These are phyloP conservation scores for Bocquillonia castaneifolia DNA, from an alignment of 441 rosid genomes.

Conservation along the genomic window DNA sequence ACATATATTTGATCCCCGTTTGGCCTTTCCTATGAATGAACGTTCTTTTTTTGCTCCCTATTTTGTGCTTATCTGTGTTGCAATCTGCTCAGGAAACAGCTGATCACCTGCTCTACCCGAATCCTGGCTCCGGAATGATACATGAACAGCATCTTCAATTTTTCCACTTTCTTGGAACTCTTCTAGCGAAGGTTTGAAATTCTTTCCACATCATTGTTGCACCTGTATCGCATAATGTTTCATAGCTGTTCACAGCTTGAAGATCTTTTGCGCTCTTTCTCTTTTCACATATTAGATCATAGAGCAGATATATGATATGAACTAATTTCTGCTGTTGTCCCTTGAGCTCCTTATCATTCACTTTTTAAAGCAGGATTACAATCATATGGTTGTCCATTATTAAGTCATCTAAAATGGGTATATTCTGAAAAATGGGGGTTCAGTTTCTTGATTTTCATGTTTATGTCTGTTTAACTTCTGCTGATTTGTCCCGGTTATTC, in stretches of 20 bases:
- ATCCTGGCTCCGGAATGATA: constrained; percentile 97
- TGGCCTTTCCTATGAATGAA: neutral
- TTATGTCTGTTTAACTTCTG: neutral
- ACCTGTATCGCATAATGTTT: neutral
- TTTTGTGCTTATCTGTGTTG: neutral
- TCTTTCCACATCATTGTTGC: neutral
- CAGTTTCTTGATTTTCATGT: neutral
- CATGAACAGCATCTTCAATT: constrained; percentile 98
- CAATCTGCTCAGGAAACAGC: constrained; percentile 62
- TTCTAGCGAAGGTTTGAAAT: constrained; percentile 73
- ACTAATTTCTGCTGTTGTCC: neutral
- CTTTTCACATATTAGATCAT: neutral
- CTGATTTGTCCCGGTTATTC: neutral
- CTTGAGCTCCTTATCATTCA: neutral
- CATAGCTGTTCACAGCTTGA: neutral
- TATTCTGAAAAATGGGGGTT: neutral
- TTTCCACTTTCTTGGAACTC: constrained; percentile 93
- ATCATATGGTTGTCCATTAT: neutral
- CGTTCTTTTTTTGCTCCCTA: neutral
- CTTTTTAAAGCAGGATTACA: neutral
- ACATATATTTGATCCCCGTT: neutral
- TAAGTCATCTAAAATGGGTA: neutral
- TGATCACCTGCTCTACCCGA: constrained; percentile 95
- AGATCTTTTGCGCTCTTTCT: constrained; percentile 12
- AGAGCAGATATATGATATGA: neutral